These are phyloP conservation scores for Fomes fomentarius DNA, from an alignment of 1,284 basidiomycete species.

Conservation along the genomic window DNA sequence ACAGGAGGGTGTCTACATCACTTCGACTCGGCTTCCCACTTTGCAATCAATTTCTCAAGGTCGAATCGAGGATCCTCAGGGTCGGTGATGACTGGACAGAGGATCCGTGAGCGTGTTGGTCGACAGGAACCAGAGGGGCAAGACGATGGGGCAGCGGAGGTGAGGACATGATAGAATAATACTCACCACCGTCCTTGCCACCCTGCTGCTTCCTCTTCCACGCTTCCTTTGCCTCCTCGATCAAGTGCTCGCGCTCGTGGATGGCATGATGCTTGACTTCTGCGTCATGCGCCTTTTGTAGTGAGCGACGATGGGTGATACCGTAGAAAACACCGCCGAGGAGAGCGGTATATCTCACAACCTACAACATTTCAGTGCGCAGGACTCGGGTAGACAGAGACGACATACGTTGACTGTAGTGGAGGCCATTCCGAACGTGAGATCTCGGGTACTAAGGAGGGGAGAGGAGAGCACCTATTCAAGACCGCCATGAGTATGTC, in stretches of 20 bases:
- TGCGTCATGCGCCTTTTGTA: conserved; percentile 83
- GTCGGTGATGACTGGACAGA: conserved; percentile 78
- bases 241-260: conserved; percentile 76
- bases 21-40: conserved; percentile 69
- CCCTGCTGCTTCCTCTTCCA: conserved; percentile 80
- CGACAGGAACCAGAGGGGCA: neutral
- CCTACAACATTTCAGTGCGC: conserved; percentile 51
- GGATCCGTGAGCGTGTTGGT: too few species aligned
- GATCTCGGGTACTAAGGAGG: conserved; percentile 22
- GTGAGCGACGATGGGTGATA: conserved; percentile 87
- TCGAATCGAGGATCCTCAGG: conserved; percentile 97
- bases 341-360: conserved; percentile 94
- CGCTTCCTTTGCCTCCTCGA: conserved; percentile 89
- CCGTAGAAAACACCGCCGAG: conserved; percentile 91
- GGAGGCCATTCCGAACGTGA: conserved; percentile 36
- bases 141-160: neutral
- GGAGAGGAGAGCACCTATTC: conserved; percentile 14
- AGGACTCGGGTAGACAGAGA: neutral
- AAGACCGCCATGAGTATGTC: neutral
- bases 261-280: conserved; percentile 70
- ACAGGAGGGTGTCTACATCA: conserved; percentile 31
- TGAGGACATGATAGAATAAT: too few species aligned
- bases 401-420: conserved; percentile 37
- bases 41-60: conserved; percentile 88
- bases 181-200: conserved; percentile 56